Evolutionary conservation across 257 asterid species (phyloP), one percentile per base, ranked within the genome.

Genomic region (Cordia subcordata): DNA sequence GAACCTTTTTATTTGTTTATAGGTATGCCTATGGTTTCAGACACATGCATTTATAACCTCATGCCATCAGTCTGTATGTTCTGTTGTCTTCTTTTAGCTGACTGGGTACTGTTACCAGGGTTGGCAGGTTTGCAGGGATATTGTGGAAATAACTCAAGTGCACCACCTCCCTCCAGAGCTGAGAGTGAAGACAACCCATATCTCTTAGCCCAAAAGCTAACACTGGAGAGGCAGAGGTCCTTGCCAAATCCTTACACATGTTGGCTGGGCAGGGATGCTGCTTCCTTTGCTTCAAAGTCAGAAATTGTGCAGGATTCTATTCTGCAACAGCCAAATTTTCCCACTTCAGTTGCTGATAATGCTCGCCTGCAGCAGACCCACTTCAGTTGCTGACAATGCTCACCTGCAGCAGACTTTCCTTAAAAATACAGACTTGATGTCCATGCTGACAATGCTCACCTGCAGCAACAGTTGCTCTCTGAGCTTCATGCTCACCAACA

Each of bases 141-240:
- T 68, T 60, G 49, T 68, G 85, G 85, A 63, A 72, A 67, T 66
- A 86, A 39, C 72, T 63, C 82, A 39, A 54, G 61, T 66, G 58
- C 73, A 37, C 53, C 57, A 45, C 85, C 79, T 70, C 70, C 90
- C 51, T 33, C 73, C 70, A 90, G 76, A 57, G 55, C 75, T 61
- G 84, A 80, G 66, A 67, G 64, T 72, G 93, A 70, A 18, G 89
- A 82, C 38, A 85, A 82, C 63, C 75, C 80, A 15, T 79, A 78
- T 71, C 69, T 85, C 39, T 54, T 84, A 70, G 90, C 96, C 61
- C 71, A 85, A 56, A 76, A 70, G 69, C 55, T 86, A 77, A 20
- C 75, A 45, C 82, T 89, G 37, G 97, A 89, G 77, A 83, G 86
- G 80, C 95, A 86, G 83, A 81, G 80, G 65, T 83, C 96, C 68